Evolutionary conservation across 2,329 filamentous ascomycete genomes (phyloP), one percentile per base, ranked within the genome.

Genomic region (Fusarium tupiense): DNA sequence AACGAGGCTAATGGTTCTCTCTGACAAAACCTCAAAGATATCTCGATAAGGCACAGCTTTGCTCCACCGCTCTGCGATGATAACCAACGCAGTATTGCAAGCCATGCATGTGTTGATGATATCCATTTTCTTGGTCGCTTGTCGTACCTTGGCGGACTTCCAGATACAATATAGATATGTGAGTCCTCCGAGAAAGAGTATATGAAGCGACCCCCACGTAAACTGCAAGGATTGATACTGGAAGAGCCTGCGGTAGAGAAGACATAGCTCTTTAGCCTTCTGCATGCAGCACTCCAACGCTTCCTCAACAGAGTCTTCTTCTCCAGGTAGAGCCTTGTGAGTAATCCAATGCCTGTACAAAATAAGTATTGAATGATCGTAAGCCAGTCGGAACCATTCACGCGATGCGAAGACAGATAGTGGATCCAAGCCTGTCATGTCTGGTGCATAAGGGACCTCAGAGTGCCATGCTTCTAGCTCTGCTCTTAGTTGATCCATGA

Each of bases 321-420:
- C 63, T 11, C 63, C 69, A 19, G 67, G 53, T 4, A 67, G 72
- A 22, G 63, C 60, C 13, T 41, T 52, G 20, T 71, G 69, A 6
- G 72, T 74, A 8, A 81, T 80, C 64, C 74, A 74, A 29, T 76
- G 73, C 3, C 82, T 78, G 59, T 85, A 84, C 4, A 85, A 73
- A 6, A 84, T 71, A 10, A 85, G 74, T 29, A 85, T 80, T 4
- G 82, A 81, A 63, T 85, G 80, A 62, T 83, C 71, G 53, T 84
- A 84, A 3, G 81, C 81, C 3, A 85, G 74, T 7, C 78, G 66
- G 53, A 85, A 85, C 83, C 83, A 85, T 19, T 80, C 78, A 11
- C 67, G 66, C 2, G 83, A 83, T 1, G 82, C 79, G 65, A 83
- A 85, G 5, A 82, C 79, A 2, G 80, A 80, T 8, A 80, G 64